Base-by-base conservation (phyloP, 1,284 basidiomycete species). In the Mrakiaceae sp. region DNA sequence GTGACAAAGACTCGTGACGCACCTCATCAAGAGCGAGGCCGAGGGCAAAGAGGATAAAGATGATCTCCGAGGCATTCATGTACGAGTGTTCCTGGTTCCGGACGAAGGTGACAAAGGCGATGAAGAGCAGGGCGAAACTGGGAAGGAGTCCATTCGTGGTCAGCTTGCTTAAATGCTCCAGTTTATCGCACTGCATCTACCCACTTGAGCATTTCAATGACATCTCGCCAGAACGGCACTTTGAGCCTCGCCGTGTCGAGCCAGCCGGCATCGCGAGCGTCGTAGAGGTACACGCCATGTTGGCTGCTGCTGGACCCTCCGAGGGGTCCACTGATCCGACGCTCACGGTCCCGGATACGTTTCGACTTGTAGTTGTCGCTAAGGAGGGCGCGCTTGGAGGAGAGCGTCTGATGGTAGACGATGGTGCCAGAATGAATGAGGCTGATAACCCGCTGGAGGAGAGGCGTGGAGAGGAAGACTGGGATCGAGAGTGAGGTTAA, bases 361-460 rank as follows among this genome's bases (percentile, higher is more conserved):
- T 83, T 81, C 46, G 84, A 84, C 71, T 92, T 88, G 77, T 93
- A 93, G 71, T 89, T 88, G 74, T 93, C 91, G 43, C 86, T 84
- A 9, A 93, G 80, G 63, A 94, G 81, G 2, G 88, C 87, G 42
- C 85, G 82, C 62, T 80, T 81, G 2, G 85, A 83, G 2, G 64
- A 49, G 5, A 52, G 42, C 0, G 53, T 10, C 9, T 53, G 47
- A 6, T 67, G 62, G 67, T 76, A 78, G 11, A 77, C 72, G 14
- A 78, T 71, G 40, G 72, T 69, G n/a, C 78, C 90, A 3, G 82
- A 78, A 74, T 91, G 87, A 49, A 94, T 87, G 66, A 91, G 86
- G 70, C 86, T 86, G 57, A 93, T 82, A 43, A 93, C 84, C 64
- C 84, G 84, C 73, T 94, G 90, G 8, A 88, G 83, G 12, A 93